These are phyloP conservation scores for Tinospora cordifolia DNA, from an alignment of 164 flowering plant genomes.

Conservation along the genomic window DNA sequence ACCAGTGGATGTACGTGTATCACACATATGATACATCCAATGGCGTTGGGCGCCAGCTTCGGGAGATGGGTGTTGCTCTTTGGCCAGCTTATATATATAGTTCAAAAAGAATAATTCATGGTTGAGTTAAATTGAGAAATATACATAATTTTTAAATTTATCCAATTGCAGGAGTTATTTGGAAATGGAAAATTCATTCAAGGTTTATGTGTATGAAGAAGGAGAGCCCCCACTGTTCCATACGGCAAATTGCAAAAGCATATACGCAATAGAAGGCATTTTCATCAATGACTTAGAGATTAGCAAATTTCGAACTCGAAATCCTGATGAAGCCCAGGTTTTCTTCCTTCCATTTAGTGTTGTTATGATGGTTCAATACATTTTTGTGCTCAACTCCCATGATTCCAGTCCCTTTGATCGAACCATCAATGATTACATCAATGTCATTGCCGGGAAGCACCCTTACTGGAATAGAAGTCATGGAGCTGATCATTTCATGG, in stretches of 20 bases:
- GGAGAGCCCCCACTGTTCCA: conserved; percentile 65
- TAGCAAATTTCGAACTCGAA: conserved; percentile 22
- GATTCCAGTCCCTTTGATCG: conserved; percentile 24
- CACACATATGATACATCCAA: too few relatives aligned
- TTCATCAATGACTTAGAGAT: conserved; percentile 51
- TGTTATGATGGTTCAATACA: conserved; percentile 23
- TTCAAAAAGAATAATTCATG: too few relatives aligned
- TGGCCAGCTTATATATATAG: too few relatives aligned
- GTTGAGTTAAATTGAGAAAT: too few relatives aligned
- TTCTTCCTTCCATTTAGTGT: conserved; percentile 48
- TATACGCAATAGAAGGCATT: conserved; percentile 54
- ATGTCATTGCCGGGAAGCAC: conserved; percentile 24
- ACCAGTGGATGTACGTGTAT: too few relatives aligned
- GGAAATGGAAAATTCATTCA: conserved; percentile 59
- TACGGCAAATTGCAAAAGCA: conserved; percentile 47
- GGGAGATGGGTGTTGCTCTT: too few relatives aligned
- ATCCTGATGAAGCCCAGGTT: conserved; percentile 35
- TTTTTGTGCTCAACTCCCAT: conserved; percentile 15
- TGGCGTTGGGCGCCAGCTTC: too few relatives aligned
- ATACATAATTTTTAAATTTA: too few relatives aligned
- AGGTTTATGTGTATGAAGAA: conserved; percentile 55
- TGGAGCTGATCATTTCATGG: conserved; percentile 54
- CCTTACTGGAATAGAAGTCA: conserved; percentile 43
- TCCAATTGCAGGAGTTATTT: conserved; percentile 39
- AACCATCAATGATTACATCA: conserved; percentile 25